Evolutionary conservation across 257 asterid species (phyloP), one percentile per base, ranked within the genome.

Genomic region (Ballota nigra): DNA sequence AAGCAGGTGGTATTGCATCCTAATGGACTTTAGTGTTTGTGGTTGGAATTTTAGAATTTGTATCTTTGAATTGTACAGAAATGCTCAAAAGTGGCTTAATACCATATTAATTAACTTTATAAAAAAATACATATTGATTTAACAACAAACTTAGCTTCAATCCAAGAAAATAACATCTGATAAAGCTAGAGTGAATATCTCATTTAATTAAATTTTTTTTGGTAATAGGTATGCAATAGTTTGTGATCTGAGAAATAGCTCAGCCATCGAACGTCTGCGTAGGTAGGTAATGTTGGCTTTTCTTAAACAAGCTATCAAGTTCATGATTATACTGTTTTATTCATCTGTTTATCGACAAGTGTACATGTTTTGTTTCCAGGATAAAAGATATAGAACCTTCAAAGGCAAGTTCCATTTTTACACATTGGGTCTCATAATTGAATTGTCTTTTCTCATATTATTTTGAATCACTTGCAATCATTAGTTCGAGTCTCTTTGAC

Each of bases 231-330:
- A 92, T 72, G 98, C 98, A 9, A 74, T 93, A 56, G 88, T 47
- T 71, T 93, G 98, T 84, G 91, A 88, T 77, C 79, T 91, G 79
- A 81, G 83, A 70, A 86, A 82, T 84, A 78, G 69, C 68, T 77
- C 92, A 5, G 96, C 97, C 56, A 84, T 93, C 66, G 96, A 93
- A 49, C 95, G 94, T 22, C 72, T 91, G 71, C 88, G 93, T 36
- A 90, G 98, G 97, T 88, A 68, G 63, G 80, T 65, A 22, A 53
- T 56, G 63, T 70, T 47, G 12, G 4, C 24, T 71, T 20, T 53
- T 56, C 76, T 60, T 51, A 19, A 52, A 22, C 12, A 36, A 23
- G 53, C 40, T 64, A 4, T 64, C n/a, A 16, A 64, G 71, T 55
- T 58, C 55, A 62, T 36, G 49, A 40, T 12, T 60, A 40, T 38